Evolutionary conservation across 192 early-diverging fungal species (phyloP), one percentile per base, ranked within the genome.

Genomic region (Podila clonocystis): DNA sequence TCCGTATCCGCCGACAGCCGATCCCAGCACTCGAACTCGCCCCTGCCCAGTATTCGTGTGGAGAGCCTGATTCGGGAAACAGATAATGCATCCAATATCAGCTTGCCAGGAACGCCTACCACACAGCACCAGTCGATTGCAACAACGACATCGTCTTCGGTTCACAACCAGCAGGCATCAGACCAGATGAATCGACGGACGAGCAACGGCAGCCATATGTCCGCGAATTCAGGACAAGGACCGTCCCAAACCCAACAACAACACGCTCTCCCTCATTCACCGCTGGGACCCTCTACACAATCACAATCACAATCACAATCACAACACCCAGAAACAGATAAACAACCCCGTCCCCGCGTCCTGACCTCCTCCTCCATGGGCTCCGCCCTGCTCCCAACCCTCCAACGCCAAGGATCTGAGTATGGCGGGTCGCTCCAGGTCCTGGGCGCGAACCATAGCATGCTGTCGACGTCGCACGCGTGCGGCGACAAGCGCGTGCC

Each of bases 341-440:
- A 13, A 29, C 24, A 58, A 4, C 7, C 8, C 0, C 57, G 28
- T 15, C 24, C 4, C 20, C 52, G 19, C 1, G 19, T 17, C 17
- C 24, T 29, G 1, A 24, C 26, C 45, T 29, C 9, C 22, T 28
- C 24, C 19, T 34, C 31, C 8, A 2, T 34, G 9, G 50, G 13
- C 0, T 28, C 20, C 1, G 48, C 30, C 48, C 64, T 65, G 24
- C 26, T 28, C 22, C 30, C 55, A 22, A 29, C 6, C 15, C 5
- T 19, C 26, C 41, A 41, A 24, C 49, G 22, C 0, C 62, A 63
- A 58, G 70, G 29, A 9, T 55, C 70, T 24, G 70, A 72, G 3
- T 55, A 58, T 28, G 62, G 62, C 31, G 61, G 63, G 63, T 66
- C 55, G 20, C 45, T 74, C 2, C 72, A 67, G 29, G 72, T 74